Evolutionary conservation across 148 eudicot species (phyloP).

Genomic region (Dysphania ambrosioides): DNA sequence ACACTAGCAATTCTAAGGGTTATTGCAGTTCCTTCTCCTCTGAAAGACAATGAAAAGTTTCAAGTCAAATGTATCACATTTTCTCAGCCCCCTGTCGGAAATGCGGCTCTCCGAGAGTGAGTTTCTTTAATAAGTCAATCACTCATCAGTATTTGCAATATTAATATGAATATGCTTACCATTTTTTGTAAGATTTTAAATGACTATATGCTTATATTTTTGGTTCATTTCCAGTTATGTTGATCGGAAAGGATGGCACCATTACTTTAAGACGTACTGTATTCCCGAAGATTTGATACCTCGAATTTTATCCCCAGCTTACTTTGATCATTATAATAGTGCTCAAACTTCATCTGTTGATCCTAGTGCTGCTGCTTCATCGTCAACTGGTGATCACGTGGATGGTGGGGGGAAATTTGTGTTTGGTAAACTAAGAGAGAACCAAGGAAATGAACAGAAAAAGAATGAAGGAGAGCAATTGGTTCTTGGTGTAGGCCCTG

Average conservation of each 20-base stretch:
- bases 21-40: conserved; percentile 57
- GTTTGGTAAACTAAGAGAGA: conserved; percentile 45
- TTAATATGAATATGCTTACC: background rate
- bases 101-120: conserved; percentile 96
- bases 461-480: conserved; percentile 70
- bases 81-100: conserved; percentile 99
- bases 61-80: conserved; percentile 95
- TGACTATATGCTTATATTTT: background rate
- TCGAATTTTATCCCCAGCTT: conserved; percentile 91
- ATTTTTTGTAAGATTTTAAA: background rate
- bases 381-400: conserved; percentile 30
- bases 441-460: conserved; percentile 39
- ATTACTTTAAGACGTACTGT: conserved; percentile 88
- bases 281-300: conserved; percentile 98
- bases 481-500: conserved; percentile 91
- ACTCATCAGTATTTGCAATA: background rate
- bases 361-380: conserved; percentile 33
- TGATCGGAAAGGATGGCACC: conserved; percentile 91
- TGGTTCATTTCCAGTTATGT: conserved; percentile 58
- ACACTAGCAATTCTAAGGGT: conserved; percentile 95
- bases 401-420: conserved; percentile 40
- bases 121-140: conserved; percentile 21
- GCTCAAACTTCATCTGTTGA: conserved; percentile 40
- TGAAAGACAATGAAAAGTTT: conserved; percentile 67
- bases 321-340: conserved; percentile 96